Conservation (phyloP, 768 basidiomycete species). For the Leucocoprinus leucothites region DNA sequence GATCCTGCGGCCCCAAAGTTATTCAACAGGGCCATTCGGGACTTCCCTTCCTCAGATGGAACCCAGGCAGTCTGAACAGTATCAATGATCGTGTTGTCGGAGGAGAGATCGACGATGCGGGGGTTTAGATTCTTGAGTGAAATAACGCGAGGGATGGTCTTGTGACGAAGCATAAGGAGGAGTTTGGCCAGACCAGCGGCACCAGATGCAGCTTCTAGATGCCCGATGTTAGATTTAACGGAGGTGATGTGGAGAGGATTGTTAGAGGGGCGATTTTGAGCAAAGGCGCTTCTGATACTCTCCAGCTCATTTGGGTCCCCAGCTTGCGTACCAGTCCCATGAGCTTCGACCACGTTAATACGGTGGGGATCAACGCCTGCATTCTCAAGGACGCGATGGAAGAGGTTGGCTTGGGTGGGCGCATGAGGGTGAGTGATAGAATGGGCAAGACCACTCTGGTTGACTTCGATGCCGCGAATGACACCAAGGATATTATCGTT, state of each 20-base stretch:
- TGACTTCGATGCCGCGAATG: constrained; percentile 67
- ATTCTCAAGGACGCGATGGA: constrained; percentile 41
- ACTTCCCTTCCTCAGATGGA: constrained; percentile 24
- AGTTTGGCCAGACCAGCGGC: constrained; percentile 69
- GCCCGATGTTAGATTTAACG: constrained; percentile 73
- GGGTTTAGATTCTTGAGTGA: constrained; percentile 57
- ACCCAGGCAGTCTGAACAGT: constrained; percentile 39
- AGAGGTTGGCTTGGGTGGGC: constrained; percentile 56
- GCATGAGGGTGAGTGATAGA: constrained; percentile 74
- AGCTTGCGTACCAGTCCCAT: constrained; percentile 71
- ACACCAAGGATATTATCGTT: constrained; percentile 66
- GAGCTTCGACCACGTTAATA: constrained; percentile 67
- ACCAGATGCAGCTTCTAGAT: constrained; percentile 75
- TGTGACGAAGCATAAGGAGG: constrained; percentile 61
- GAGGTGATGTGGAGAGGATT: constrained; percentile 66
- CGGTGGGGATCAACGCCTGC: constrained; percentile 42
- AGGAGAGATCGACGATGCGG: constrained; percentile 42
- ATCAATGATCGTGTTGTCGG: constrained; percentile 49
- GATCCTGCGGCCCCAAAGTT: constrained; percentile 79
- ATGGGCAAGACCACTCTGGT: constrained; percentile 61
- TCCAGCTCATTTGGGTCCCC: constrained; percentile 68
- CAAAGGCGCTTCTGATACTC: constrained; percentile 56
- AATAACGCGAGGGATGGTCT: constrained; percentile 56
- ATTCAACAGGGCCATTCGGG: constrained; percentile 59
- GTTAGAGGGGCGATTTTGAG: constrained; percentile 31